Percentiles rank a stretch among this genome's conserved stretches.
Conservation (phyloP, 768 basidiomycete species). For the Rhizopogon vesiculosus region DNA sequence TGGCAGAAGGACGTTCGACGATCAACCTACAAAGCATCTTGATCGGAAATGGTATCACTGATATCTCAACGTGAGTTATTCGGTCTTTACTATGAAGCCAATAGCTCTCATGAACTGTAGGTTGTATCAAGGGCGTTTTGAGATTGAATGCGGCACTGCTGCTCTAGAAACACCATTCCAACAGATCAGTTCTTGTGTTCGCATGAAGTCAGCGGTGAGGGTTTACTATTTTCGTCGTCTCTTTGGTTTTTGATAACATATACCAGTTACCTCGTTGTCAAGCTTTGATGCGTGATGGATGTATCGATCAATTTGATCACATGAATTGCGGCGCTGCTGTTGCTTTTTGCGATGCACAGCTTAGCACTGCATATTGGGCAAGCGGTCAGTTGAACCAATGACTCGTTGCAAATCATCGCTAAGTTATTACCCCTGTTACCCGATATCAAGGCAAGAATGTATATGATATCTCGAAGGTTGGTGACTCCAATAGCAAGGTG, state of each 20-base stretch:
- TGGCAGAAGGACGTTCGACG: slow-evolving; percentile 41
- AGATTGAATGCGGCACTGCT: slow-evolving; percentile 45
- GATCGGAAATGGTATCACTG: slow-evolving; percentile 70
- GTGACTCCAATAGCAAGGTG: not conserved
- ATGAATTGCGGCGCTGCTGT: slow-evolving; percentile 66
- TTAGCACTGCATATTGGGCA: slow-evolving; percentile 38
- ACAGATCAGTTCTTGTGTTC: slow-evolving; percentile 29
- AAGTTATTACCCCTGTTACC: not conserved
- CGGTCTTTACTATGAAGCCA: not conserved
- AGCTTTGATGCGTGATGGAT: slow-evolving; percentile 48
- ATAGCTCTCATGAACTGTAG: slow-evolving; percentile 13
- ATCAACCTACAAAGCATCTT: slow-evolving; percentile 71
- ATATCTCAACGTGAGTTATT: slow-evolving; percentile 40
- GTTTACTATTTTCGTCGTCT: not conserved
- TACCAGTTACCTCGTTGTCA: slow-evolving; percentile 64
- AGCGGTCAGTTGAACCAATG: slow-evolving; percentile 26
- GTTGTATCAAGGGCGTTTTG: slow-evolving; percentile 39
- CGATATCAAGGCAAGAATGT: slow-evolving; percentile 37
- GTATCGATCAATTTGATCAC: slow-evolving; percentile 60
- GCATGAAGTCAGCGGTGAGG: slow-evolving; percentile 56
- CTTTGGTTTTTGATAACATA: not conserved
- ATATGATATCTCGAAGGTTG: slow-evolving; percentile 55
- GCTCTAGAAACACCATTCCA: slow-evolving; percentile 51
- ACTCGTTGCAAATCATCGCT: not conserved
- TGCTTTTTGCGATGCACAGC: slow-evolving; percentile 55